A percentile compares a stretch with the other conserved stretches of the same genome.
Evolutionary conservation across 306 rosid species (phyloP).

Genomic region (Lathyrus sativus): DNA sequence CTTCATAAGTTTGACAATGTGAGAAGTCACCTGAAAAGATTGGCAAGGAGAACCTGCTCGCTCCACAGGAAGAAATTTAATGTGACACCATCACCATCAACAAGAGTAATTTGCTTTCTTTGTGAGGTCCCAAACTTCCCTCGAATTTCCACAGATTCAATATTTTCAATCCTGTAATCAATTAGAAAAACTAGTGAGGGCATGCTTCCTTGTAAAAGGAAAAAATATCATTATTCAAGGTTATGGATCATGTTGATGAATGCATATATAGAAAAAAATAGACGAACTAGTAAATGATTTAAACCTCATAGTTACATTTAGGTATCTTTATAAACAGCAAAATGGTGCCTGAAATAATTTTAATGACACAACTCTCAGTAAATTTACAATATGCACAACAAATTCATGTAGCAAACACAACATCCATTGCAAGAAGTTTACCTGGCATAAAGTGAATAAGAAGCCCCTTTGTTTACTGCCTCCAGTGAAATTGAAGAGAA

Average conservation of each 20-base stretch:
- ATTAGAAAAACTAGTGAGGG: constrained; percentile 26
- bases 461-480: constrained; percentile 52
- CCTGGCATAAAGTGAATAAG: constrained; percentile 83
- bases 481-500: constrained; percentile 77
- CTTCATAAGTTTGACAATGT: constrained; percentile 20
- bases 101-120: constrained; percentile 71
- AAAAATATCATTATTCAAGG: constrained; percentile 8
- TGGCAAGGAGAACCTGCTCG: constrained; percentile 78
- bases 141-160: constrained; percentile 63
- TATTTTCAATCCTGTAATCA: constrained; percentile 68
- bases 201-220: constrained; percentile 14
- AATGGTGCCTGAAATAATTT: constrained; percentile 7
- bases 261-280: constrained; percentile 5
- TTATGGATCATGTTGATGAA: constrained; percentile 25
- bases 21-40: constrained; percentile 74
- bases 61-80: constrained; percentile 81
- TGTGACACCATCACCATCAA: constrained; percentile 62
- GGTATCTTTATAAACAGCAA: constrained; percentile 18
- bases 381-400: constrained; percentile 19
- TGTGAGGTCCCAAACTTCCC: constrained; percentile 54
- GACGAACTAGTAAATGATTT: constrained; percentile 16
- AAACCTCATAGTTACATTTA: constrained; percentile 19
- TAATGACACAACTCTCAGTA: not conserved
- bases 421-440: constrained; percentile 32
- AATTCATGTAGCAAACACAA: constrained; percentile 6